phyloP scores from a whole-genome alignment of 164 flowering plant genomes.

The Tinospora cordifolia region DNA sequence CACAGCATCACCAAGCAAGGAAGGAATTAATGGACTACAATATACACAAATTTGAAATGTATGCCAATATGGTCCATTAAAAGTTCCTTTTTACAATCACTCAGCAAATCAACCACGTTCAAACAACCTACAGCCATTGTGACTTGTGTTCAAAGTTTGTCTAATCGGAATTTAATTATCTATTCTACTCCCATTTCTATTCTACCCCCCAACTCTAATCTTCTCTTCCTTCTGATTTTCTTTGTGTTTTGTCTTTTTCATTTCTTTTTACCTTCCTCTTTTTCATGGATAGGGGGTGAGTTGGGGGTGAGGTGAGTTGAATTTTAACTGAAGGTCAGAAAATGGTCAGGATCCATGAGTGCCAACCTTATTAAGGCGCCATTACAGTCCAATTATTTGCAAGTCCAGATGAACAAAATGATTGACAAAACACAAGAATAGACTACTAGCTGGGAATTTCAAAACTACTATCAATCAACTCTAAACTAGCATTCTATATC shows the following conservation, averaged over 20 bases:
- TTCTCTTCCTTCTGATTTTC: too few relatives aligned
- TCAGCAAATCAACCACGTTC: background rate
- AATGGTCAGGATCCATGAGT: too few relatives aligned
- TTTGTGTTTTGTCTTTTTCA: too few relatives aligned
- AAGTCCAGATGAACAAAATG: background rate
- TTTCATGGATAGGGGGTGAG: too few relatives aligned
- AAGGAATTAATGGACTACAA: background rate
- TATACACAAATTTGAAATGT: background rate
- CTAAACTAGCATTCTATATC: background rate
- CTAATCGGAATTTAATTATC: too few relatives aligned
- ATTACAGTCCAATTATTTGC: background rate
- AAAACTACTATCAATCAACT: background rate
- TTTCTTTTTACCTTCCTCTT: too few relatives aligned
- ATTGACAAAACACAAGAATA: background rate
- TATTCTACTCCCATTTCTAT: too few relatives aligned
- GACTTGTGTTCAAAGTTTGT: too few relatives aligned
- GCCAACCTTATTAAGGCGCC: background rate
- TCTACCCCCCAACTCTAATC: too few relatives aligned
- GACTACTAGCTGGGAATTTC: background rate
- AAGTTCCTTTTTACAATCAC: background rate
- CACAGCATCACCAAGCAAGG: conserved; percentile 27
- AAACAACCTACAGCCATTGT: too few relatives aligned
- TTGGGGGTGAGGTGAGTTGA: too few relatives aligned
- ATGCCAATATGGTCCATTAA: background rate
- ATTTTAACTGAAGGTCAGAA: too few relatives aligned